Evolutionary conservation across 2,329 filamentous ascomycete genomes (phyloP), one percentile per base, ranked within the genome.

Genomic region (Aschersonia sp.): DNA sequence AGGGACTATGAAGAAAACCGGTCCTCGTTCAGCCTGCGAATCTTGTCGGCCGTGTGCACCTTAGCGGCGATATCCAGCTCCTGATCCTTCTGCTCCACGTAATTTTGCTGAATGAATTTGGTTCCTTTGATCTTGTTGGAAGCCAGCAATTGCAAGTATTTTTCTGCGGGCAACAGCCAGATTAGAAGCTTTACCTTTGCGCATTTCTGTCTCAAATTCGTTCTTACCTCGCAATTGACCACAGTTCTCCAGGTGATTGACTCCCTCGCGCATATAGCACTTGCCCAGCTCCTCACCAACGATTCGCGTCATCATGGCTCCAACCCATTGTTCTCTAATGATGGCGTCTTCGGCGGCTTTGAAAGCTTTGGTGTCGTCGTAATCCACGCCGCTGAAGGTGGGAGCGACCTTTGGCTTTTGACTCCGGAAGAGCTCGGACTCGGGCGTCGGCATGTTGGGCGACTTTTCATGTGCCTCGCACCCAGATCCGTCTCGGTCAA

Each of bases 211-310:
- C 9, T 42, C 31, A 3, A n/a, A 30, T 28, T 30, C 30, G 3
- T 32, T 38, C 51, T 51, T 65, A 92, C 86, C 85, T 84, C 86
- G 75, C 67, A 91, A 65, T 59, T 77, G 72, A 55, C 85, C 85
- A 66, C 86, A 92, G 70, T 91, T 92, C 75, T 91, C 86, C 64
- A 92, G 68, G 65, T 92, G 86, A 66, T 92, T 92, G 55, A 89
- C 84, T 49, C 86, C 87, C 68, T 92, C 84, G 56, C 79, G 75
- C 66, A 80, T 79, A 68, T 92, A 92, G 73, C 86, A 92, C 71
- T 88, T 91, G 66, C 82, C 76, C 70, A 92, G 72, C 72, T 92
- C 86, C 64, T 91, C 84, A 54, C 84, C 73, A 48, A 92, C 84
- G 53, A 92, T 69, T 52, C 86, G 75, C 50, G 84, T 84, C 86